Percentiles rank a stretch among this genome's conserved stretches.
Evolutionary conservation across 2,329 filamentous ascomycete species (phyloP).

Genomic region (Phialemonium atrogriseum): DNA sequence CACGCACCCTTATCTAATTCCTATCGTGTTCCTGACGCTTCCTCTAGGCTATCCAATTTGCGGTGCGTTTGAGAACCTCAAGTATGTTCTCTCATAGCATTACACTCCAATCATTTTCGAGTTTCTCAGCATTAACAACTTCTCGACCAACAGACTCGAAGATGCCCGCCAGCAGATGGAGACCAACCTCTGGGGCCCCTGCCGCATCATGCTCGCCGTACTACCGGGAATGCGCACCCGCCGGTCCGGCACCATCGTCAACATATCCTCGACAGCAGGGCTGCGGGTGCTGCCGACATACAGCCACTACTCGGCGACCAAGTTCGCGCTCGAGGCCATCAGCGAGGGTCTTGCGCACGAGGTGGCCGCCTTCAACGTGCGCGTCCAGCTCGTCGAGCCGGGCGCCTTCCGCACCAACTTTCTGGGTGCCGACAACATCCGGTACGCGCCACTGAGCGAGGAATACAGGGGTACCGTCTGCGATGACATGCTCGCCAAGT

Average conservation of each 20-base stretch:
- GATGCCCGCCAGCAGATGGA: slow-evolving; percentile 34
- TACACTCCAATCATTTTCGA: too few relatives aligned
- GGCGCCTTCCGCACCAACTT: slow-evolving; percentile 43
- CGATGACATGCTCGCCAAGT: slow-evolving; percentile 14
- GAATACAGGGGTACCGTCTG: slow-evolving; percentile 21
- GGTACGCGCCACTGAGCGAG: slow-evolving; percentile 10
- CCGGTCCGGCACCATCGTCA: slow-evolving; percentile 32
- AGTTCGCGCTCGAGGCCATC: slow-evolving; percentile 32
- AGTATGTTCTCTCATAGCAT: too few relatives aligned
- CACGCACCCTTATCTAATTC: too few relatives aligned
- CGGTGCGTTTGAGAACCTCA: too few relatives aligned
- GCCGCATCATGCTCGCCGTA: slow-evolving; percentile 37
- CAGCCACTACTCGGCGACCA: slow-evolving; percentile 36
- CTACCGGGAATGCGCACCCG: slow-evolving; percentile 36
- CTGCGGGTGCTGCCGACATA: slow-evolving; percentile 27
- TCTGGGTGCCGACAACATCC: slow-evolving; percentile 19
- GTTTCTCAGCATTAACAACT: too few relatives aligned
- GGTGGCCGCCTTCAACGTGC: slow-evolving; percentile 32
- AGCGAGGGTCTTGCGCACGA: slow-evolving; percentile 33
- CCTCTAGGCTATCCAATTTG: too few relatives aligned
- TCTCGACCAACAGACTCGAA: too few relatives aligned
- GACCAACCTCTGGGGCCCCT: slow-evolving; percentile 40
- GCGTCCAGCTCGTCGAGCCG: slow-evolving; percentile 36
- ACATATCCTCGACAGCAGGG: slow-evolving; percentile 36
- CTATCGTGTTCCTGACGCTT: too few relatives aligned